Conservation (phyloP, 2,329 filamentous ascomycete genomes). For the Westerdykella aurantiaca region DNA sequence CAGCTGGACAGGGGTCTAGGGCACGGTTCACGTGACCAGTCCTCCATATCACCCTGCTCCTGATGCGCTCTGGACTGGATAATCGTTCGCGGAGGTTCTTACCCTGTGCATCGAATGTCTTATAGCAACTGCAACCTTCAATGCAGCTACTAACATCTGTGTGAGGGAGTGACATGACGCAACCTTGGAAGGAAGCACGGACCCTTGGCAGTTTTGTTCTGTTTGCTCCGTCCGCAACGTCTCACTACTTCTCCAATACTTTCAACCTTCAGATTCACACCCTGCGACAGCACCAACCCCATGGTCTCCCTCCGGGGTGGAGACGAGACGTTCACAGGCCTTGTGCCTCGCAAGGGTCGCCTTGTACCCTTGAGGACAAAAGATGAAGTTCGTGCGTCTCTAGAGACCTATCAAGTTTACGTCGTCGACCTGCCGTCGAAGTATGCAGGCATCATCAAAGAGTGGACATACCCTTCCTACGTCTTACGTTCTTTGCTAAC, state of each 20-base stretch:
- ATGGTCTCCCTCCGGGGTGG: neutral
- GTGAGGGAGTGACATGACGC: slow-evolving; percentile 1
- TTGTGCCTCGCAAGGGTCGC: slow-evolving; percentile 8
- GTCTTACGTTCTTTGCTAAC: slow-evolving; percentile 12
- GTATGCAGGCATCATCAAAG: slow-evolving; percentile 65
- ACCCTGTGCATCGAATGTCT: no score
- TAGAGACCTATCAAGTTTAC: slow-evolving; percentile 57
- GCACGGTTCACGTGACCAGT: no score
- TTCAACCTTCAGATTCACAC: neutral
- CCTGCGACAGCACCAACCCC: neutral
- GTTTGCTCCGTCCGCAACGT: slow-evolving; percentile 7
- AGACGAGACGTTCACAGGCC: neutral
- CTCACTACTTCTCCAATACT: neutral
- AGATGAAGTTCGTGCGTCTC: slow-evolving; percentile 45
- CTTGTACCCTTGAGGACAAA: slow-evolving; percentile 44
- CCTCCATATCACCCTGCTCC: no score
- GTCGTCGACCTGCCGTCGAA: slow-evolving; percentile 68
- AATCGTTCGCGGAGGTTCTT: no score
- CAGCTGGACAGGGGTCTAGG: no score
- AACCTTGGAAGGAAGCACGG: slow-evolving; percentile 5
- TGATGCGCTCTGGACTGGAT: no score
- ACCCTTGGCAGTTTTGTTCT: slow-evolving; percentile 9
- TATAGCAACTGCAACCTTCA: no score
- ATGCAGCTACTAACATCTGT: no score
- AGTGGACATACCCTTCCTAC: slow-evolving; percentile 47